Conservation (phyloP, 345 rosid genomes). For the Salix exigua region DNA sequence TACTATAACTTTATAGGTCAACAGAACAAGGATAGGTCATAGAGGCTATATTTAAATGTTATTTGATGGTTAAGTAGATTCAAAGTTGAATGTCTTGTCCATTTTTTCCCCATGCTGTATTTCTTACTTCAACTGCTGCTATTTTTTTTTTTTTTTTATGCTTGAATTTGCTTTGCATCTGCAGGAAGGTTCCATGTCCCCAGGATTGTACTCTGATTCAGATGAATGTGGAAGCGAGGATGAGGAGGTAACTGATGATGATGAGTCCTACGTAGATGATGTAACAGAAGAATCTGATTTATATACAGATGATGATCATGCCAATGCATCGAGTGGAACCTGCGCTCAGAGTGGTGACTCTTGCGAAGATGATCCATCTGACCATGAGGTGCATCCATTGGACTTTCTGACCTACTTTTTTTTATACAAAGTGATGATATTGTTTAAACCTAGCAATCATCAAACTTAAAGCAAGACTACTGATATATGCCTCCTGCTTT, state of each 20-base stretch:
- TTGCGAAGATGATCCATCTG: slow-evolving; percentile 32
- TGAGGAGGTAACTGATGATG: slow-evolving; percentile 82
- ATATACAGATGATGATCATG: slow-evolving; percentile 51
- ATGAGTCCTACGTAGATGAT: slow-evolving; percentile 61
- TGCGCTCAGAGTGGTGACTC: slow-evolving; percentile 43
- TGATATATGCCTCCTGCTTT: neutral
- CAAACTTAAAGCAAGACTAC: neutral
- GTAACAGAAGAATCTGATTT: slow-evolving; percentile 47
- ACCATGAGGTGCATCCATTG: slow-evolving; percentile 44
- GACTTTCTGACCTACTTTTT: slow-evolving; percentile 4
- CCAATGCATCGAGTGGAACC: slow-evolving; percentile 47
- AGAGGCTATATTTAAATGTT: neutral
- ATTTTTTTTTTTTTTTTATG: neutral
- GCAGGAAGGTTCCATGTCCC: slow-evolving; percentile 77
- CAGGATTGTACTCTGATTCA: slow-evolving; percentile 75
- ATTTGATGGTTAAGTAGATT: neutral
- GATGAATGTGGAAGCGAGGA: slow-evolving; percentile 78
- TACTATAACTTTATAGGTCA: neutral
- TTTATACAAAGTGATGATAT: neutral
- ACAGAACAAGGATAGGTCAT: neutral
- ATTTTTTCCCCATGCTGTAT: neutral
- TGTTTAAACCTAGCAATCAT: neutral
- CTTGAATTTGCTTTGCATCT: slow-evolving; percentile 27
- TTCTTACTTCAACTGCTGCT: neutral
- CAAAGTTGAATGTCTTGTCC: neutral